Evolutionary conservation across 2,329 filamentous ascomycete genomes (phyloP).

Genomic region (Albifimbria verrucaria): DNA sequence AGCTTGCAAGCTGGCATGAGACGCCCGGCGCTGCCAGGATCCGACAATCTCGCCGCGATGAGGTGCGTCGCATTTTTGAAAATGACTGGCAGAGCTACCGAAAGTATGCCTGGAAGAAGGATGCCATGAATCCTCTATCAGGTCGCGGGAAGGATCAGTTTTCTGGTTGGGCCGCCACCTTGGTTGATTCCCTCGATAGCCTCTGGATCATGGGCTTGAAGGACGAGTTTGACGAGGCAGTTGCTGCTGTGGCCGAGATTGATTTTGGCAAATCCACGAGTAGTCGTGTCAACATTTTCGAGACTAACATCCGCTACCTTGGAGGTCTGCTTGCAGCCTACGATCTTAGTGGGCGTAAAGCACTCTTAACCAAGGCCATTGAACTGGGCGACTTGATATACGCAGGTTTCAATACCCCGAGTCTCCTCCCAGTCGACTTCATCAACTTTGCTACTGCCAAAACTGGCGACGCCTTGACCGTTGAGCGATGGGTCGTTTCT

Average conservation of each 20-base stretch:
- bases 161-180: slow-evolving; percentile 64
- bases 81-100: slow-evolving; percentile 33
- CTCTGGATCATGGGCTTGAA: slow-evolving; percentile 69
- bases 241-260: slow-evolving; percentile 53
- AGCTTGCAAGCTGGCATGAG: slow-evolving; percentile 29
- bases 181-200: slow-evolving; percentile 67
- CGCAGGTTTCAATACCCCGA: slow-evolving; percentile 65
- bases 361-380: slow-evolving; percentile 58
- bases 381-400: slow-evolving; percentile 64
- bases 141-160: slow-evolving; percentile 53
- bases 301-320: slow-evolving; percentile 69
- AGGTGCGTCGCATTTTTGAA: slow-evolving; percentile 31
- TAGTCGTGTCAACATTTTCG: slow-evolving; percentile 60
- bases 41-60: slow-evolving; percentile 26
- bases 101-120: slow-evolving; percentile 59
- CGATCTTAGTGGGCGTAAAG: slow-evolving; percentile 56
- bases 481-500: slow-evolving; percentile 36
- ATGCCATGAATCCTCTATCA: slow-evolving; percentile 59
- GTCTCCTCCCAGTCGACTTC: slow-evolving; percentile 58
- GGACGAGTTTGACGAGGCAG: slow-evolving; percentile 62
- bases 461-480: slow-evolving; percentile 25
- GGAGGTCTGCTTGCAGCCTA: slow-evolving; percentile 69
- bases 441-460: slow-evolving; percentile 41
- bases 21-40: slow-evolving; percentile 14
- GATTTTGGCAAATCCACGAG: slow-evolving; percentile 55